Evolutionary conservation across 192 early-diverging fungal species (phyloP), one percentile per base, ranked within the genome.

Genomic region (Dissophora globulifera): DNA sequence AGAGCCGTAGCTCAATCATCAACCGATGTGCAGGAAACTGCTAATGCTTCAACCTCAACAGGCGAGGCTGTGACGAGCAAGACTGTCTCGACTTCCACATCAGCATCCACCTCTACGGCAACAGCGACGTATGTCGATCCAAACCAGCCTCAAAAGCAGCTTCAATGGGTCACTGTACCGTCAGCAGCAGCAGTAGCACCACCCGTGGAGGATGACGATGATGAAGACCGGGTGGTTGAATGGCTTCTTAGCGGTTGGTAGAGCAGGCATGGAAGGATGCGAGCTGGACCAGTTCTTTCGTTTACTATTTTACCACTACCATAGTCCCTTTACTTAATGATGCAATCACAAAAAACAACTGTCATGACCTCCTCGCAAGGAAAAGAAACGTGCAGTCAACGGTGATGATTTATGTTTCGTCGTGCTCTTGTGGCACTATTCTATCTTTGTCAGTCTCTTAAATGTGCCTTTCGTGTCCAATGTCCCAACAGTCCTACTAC

Each of bases 141-240:
- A 6, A 30, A 67, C 19, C 55, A 60, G 17, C 46, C 57, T 13
- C 32, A 60, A 27, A 66, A 67, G 63, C 58, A 76, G 23, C 33
- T 67, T 20, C 63, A 66, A 12, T 76, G 72, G 72, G 58, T 67
- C 15, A 40, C 31, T 8, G 50, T 62, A 11, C 13, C 35, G 4
- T 41, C 32, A 51, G 32, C 41, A 0, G 35, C 12, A 13, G 50
- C 31, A 9, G 25, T 30, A 17, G 56, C 42, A 7, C 17, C 49
- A 7, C 17, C 49, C 47, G 50, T 54, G 31, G 71, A 58, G 41
- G 72, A 76, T 30, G 72, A 76, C 50, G 72, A 76, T 22, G 72
- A 76, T 50, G 72, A 76, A 26, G 72, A 76, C 52, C 63, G 72
- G 6, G 72, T 76, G 13, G 72, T 76, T 27, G 72, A 76, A 45